Evolutionary conservation across 257 asterid genomes (phyloP).

Genomic region (Sherardia arvensis): DNA sequence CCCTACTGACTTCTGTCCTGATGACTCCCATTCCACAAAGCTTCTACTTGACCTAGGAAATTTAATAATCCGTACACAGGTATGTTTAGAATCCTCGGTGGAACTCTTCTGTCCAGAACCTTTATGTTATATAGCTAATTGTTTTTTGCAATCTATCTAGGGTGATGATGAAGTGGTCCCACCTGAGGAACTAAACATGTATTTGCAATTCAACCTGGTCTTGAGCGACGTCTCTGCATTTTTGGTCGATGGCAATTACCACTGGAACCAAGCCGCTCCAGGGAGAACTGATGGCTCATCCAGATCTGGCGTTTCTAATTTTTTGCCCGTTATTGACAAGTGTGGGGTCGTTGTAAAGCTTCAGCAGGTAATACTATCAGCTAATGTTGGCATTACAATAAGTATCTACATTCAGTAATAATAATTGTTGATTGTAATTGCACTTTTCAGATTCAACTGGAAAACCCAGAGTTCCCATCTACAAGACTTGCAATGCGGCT

Average conservation of each 20-base stretch:
- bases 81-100: conserved; percentile 16
- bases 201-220: conserved; percentile 79
- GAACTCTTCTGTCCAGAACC: background rate
- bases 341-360: conserved; percentile 88
- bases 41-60: conserved; percentile 97
- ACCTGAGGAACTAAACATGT: conserved; percentile 69
- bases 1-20: conserved; percentile 85
- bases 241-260: conserved; percentile 87
- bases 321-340: conserved; percentile 79
- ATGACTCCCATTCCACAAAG: conserved; percentile 66
- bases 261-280: conserved; percentile 51
- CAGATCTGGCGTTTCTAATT: conserved; percentile 32
- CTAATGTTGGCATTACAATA: background rate
- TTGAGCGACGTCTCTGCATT: conserved; percentile 94
- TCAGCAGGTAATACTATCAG: conserved; percentile 64
- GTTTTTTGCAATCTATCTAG: conserved; percentile 37
- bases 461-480: conserved; percentile 64
- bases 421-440: background rate
- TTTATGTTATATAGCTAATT: conserved; percentile 1
- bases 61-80: conserved; percentile 78
- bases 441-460: conserved; percentile 61
- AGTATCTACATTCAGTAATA: background rate
- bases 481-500: conserved; percentile 80
- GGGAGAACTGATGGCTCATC: conserved; percentile 29
- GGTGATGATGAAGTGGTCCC: conserved; percentile 58